These are phyloP conservation scores for Conringia planisiliqua DNA, from an alignment of 345 rosid genomes.

Conservation along the genomic window DNA sequence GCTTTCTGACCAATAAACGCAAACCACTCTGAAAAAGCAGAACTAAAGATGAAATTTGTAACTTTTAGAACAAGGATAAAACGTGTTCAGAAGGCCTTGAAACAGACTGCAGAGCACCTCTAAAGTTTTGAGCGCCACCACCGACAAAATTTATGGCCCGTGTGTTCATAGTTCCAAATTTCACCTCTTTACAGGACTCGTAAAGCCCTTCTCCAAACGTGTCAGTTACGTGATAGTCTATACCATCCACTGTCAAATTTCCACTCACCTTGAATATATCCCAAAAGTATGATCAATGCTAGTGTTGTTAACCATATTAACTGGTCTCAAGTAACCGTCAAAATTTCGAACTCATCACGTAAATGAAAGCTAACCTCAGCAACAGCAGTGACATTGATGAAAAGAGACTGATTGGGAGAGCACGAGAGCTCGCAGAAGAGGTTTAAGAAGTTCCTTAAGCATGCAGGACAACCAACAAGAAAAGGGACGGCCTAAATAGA, in stretches of 20 bases:
- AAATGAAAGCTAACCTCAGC: constrained; percentile 58
- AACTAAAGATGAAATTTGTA: constrained; percentile 18
- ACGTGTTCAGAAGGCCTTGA: neutral
- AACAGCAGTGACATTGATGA: constrained; percentile 82
- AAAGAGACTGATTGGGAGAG: constrained; percentile 88
- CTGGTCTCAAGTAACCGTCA: neutral
- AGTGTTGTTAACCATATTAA: constrained; percentile 5
- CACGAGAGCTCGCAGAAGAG: constrained; percentile 93
- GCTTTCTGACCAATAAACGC: constrained; percentile 86
- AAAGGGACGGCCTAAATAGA: constrained; percentile 78
- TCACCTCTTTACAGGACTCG: constrained; percentile 92
- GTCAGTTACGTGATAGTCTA: constrained; percentile 64
- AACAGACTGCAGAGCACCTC: constrained; percentile 49
- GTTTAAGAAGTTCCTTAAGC: constrained; percentile 93
- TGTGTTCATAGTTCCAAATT: constrained; percentile 97
- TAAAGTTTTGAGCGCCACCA: constrained; percentile 84
- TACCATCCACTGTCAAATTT: constrained; percentile 82
- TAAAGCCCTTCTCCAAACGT: constrained; percentile 85
- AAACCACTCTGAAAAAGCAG: constrained; percentile 72
- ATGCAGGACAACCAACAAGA: constrained; percentile 98
- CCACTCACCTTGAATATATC: constrained; percentile 57
- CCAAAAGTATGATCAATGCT: constrained; percentile 13
- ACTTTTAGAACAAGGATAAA: constrained; percentile 12
- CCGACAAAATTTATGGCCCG: constrained; percentile 87
- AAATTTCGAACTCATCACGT: neutral